phyloP scores from a whole-genome alignment of 139 green algal genomes.

The Haematococcus lacustris region DNA sequence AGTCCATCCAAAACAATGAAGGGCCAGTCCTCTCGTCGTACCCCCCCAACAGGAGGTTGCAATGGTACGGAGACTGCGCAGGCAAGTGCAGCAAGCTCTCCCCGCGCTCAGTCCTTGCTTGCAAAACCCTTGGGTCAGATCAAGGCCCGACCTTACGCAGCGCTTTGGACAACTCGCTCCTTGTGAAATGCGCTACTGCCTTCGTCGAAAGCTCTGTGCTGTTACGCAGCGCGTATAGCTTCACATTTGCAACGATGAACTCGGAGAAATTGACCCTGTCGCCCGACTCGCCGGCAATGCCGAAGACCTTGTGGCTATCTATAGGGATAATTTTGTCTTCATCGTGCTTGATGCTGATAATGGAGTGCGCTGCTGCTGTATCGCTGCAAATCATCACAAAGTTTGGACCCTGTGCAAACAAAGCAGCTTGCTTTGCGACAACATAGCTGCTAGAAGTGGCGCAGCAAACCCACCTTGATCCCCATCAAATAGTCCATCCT shows the following conservation, averaged over 20 bases:
- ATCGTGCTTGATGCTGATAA: slow-evolving; percentile 96
- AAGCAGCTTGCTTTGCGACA: no score
- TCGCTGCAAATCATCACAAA: slow-evolving; percentile 95
- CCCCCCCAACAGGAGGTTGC: slow-evolving; percentile 91
- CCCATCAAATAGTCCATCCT: slow-evolving; percentile 62
- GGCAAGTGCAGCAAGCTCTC: not conserved
- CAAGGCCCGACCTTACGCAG: slow-evolving; percentile 65
- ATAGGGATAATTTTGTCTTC: slow-evolving; percentile 88
- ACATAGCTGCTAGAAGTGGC: not conserved
- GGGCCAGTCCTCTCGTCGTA: slow-evolving; percentile 80
- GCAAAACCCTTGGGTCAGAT: not conserved
- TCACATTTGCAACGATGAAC: slow-evolving; percentile 85
- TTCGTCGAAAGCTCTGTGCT: slow-evolving; percentile 72
- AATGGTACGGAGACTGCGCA: slow-evolving; percentile 80
- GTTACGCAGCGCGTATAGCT: slow-evolving; percentile 88
- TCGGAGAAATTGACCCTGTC: slow-evolving; percentile 86
- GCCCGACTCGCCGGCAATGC: slow-evolving; percentile 77
- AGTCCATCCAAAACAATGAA: slow-evolving; percentile 95
- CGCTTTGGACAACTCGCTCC: slow-evolving; percentile 86
- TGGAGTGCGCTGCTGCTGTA: slow-evolving; percentile 75
- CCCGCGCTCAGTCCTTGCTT: not conserved
- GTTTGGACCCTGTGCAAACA: slow-evolving; percentile 50
- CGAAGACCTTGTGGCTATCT: slow-evolving; percentile 86
- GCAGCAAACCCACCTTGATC: slow-evolving; percentile 24
- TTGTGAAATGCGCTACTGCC: slow-evolving; percentile 85